Percentiles rank a stretch among this genome's conserved stretches.
Conservation (phyloP, 192 early-diverging fungal species). For the Entomortierella beljakovae region DNA sequence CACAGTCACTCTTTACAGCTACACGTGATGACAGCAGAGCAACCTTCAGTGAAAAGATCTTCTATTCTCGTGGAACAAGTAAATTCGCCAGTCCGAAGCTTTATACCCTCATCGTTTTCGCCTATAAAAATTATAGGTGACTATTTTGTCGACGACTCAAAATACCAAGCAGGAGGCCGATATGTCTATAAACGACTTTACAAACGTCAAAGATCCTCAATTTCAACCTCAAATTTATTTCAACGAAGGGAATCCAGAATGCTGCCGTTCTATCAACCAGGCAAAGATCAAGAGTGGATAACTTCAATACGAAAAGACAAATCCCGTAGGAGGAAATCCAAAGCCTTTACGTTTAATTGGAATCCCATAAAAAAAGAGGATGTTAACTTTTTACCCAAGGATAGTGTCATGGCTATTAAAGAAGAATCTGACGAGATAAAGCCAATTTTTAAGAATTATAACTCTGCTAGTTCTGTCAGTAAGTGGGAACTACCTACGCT, state of each 20-base stretch:
- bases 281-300: slow-evolving; percentile 51
- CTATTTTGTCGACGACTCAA: slow-evolving; percentile 43
- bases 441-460: not conserved
- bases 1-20: not conserved
- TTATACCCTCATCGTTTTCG: slow-evolving; percentile 49
- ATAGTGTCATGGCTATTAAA: not conserved
- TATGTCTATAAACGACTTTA: slow-evolving; percentile 40
- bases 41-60: slow-evolving; percentile 8
- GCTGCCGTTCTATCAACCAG: slow-evolving; percentile 48
- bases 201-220: slow-evolving; percentile 23
- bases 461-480: not conserved
- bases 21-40: slow-evolving; percentile 9
- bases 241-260: slow-evolving; percentile 22
- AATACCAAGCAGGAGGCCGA: slow-evolving; percentile 43
- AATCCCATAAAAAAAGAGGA: slow-evolving; percentile 1
- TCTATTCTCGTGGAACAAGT: slow-evolving; percentile 39
- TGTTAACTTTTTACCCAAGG: not conserved
- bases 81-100: slow-evolving; percentile 37
- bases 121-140: slow-evolving; percentile 43
- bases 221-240: not conserved
- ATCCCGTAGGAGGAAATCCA: slow-evolving; percentile 4
- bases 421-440: not conserved
- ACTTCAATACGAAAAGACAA: slow-evolving; percentile 14
- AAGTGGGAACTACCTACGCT: slow-evolving; percentile 17
- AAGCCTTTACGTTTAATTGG: slow-evolving; percentile 18